Evolutionary conservation across 371 early-diverging fungal genomes (phyloP).

Genomic region (Mucor ambiguus): DNA sequence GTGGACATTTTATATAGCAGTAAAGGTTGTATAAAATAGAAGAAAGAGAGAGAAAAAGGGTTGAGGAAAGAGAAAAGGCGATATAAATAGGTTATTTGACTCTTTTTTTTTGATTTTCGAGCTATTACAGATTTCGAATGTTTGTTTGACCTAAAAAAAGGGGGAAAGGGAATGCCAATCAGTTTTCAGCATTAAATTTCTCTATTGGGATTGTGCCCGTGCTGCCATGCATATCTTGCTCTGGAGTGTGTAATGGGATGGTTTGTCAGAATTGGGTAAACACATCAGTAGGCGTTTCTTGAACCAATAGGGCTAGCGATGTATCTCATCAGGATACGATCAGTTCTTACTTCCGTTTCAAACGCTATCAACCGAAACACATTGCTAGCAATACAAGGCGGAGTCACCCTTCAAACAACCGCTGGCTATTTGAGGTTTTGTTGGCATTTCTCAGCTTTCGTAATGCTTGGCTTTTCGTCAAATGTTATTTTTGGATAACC

Average conservation of each 20-base stretch:
- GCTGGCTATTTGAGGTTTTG: not conserved
- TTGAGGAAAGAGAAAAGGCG: conserved; percentile 8
- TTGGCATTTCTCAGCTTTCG: not conserved
- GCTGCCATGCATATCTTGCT: conserved; percentile 6
- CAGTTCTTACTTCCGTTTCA: not conserved
- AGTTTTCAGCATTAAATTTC: conserved; percentile 26
- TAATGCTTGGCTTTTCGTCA: not conserved
- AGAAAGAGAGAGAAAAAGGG: not conserved
- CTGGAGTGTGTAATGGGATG: too few species aligned
- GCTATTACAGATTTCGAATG: not conserved
- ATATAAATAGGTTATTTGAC: not conserved
- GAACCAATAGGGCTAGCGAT: not conserved
- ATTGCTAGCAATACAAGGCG: not conserved
- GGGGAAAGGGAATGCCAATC: conserved; percentile 23
- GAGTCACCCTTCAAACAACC: not conserved
- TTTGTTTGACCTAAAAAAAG: conserved; percentile 8
- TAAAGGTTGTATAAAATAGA: not conserved
- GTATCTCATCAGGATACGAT: too few species aligned
- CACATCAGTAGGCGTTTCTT: not conserved
- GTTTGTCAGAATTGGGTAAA: too few species aligned
- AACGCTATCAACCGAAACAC: not conserved
- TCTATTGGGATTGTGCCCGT: conserved; percentile 33
- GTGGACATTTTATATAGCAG: not conserved
- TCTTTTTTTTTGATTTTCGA: not conserved
- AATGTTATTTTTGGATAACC: not conserved